Conservation (phyloP, 805 yeast species). For the Clavispora carvajalis region DNA sequence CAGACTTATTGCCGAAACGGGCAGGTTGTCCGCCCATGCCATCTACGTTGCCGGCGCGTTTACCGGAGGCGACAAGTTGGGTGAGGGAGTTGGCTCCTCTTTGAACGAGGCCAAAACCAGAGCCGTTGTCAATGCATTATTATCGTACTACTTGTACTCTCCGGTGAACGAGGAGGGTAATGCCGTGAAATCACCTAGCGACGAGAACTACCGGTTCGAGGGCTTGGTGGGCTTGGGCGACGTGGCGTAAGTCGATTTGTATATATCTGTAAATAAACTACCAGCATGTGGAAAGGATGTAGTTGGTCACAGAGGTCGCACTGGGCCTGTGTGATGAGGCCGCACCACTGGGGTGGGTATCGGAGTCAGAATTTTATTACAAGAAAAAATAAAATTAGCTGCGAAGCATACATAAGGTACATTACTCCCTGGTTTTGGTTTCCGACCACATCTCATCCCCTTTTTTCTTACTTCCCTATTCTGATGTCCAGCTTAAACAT, state of each 20-base stretch:
- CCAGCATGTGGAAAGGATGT: slow-evolving; percentile 1
- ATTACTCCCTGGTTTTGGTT: background rate
- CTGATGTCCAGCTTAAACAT: slow-evolving; percentile 24
- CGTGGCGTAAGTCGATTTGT: slow-evolving; percentile 30
- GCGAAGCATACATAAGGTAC: background rate
- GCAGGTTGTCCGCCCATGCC: slow-evolving; percentile 79
- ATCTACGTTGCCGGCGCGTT: slow-evolving; percentile 89
- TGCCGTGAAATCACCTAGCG: slow-evolving; percentile 56
- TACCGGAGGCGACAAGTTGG: slow-evolving; percentile 74
- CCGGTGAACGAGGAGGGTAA: slow-evolving; percentile 52
- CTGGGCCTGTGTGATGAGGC: too few relatives aligned
- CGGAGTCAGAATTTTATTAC: slow-evolving; percentile 1
- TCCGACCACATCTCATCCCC: background rate
- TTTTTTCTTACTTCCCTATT: background rate
- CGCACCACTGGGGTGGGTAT: background rate
- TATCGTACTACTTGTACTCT: slow-evolving; percentile 87
- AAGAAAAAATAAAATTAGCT: background rate
- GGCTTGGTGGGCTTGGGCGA: slow-evolving; percentile 41
- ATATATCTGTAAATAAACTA: slow-evolving; percentile 10
- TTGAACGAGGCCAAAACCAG: slow-evolving; percentile 87
- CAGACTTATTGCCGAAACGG: slow-evolving; percentile 87
- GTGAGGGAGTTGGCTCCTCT: slow-evolving; percentile 92
- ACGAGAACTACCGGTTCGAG: slow-evolving; percentile 36
- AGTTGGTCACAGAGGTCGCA: too few relatives aligned
- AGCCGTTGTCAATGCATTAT: slow-evolving; percentile 85